A percentile compares a stretch with the other conserved stretches of the same genome.
These are phyloP conservation scores for Allium fistulosum DNA, from an alignment of 106 monocot species.

Conservation along the genomic window DNA sequence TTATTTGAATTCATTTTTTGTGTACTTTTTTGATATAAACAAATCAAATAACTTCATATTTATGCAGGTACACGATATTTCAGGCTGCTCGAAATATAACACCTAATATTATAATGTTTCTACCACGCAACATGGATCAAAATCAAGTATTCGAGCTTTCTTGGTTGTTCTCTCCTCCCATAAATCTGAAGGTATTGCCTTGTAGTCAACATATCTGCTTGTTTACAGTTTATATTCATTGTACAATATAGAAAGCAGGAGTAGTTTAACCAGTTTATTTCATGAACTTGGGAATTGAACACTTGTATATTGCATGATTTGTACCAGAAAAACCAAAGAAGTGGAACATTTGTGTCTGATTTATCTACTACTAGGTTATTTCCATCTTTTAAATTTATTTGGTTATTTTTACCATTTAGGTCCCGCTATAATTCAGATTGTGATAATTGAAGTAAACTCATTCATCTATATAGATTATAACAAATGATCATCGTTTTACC, in stretches of 20 bases:
- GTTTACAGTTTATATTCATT: no score
- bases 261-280: no score
- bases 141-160: conserved; percentile 70
- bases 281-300: no score
- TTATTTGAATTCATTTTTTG: background rate
- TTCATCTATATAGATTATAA: background rate
- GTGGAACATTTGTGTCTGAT: background rate
- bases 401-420: background rate
- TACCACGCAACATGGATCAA: conserved; percentile 59
- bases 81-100: conserved; percentile 58
- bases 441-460: background rate
- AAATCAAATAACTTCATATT: conserved; percentile 3
- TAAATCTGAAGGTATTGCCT: conserved; percentile 36
- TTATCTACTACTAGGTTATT: background rate
- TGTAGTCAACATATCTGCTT: background rate
- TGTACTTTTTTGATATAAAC: background rate
- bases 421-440: background rate
- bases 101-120: conserved; percentile 67
- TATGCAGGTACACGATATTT: conserved; percentile 50
- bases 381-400: background rate
- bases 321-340: no score
- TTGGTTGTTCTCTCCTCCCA: conserved; percentile 66
- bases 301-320: no score
- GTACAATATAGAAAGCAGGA: no score
- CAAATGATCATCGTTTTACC: background rate